Conservation (phyloP, 306 rosid genomes). For the Lotus japonicus region DNA sequence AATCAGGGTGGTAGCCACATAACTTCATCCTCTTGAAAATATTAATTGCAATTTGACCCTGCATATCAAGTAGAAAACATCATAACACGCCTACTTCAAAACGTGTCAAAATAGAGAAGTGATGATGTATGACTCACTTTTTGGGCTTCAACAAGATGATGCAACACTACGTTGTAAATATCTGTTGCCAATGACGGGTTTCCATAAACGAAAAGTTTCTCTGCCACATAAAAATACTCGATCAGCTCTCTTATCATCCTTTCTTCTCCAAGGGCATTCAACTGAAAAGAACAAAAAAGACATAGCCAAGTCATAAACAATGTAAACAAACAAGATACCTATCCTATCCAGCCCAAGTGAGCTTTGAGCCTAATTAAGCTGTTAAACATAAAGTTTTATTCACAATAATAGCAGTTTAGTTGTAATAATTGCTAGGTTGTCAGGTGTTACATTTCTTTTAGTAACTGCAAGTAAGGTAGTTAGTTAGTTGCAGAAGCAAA, state of each 20-base stretch:
- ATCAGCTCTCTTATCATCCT: conserved; percentile 63
- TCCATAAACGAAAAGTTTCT: conserved; percentile 49
- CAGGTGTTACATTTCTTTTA: no score
- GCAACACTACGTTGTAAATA: conserved; percentile 54
- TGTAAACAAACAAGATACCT: neutral
- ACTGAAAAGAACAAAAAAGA: conserved; percentile 30
- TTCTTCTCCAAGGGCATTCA: conserved; percentile 80
- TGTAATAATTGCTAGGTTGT: neutral
- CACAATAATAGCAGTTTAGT: neutral
- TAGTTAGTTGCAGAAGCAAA: conserved; percentile 18
- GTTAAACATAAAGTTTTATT: neutral
- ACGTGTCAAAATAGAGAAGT: conserved; percentile 23
- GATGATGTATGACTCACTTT: conserved; percentile 37
- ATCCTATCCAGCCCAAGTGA: neutral
- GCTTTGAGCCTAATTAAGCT: conserved; percentile 1
- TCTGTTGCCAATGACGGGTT: conserved; percentile 40
- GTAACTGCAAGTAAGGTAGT: no score
- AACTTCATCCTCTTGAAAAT: conserved; percentile 66
- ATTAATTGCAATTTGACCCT: conserved; percentile 55
- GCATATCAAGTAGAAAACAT: conserved; percentile 32
- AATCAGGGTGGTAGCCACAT: conserved; percentile 45
- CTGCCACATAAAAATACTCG: conserved; percentile 63
- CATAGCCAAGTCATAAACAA: conserved; percentile 5
- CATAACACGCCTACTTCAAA: conserved; percentile 11
- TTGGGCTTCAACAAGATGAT: conserved; percentile 56